A percentile compares a stretch with the other conserved stretches of the same genome.
phyloP scores from a whole-genome alignment of 2,329 filamentous ascomycete genomes.

The Xylaria sp. region DNA sequence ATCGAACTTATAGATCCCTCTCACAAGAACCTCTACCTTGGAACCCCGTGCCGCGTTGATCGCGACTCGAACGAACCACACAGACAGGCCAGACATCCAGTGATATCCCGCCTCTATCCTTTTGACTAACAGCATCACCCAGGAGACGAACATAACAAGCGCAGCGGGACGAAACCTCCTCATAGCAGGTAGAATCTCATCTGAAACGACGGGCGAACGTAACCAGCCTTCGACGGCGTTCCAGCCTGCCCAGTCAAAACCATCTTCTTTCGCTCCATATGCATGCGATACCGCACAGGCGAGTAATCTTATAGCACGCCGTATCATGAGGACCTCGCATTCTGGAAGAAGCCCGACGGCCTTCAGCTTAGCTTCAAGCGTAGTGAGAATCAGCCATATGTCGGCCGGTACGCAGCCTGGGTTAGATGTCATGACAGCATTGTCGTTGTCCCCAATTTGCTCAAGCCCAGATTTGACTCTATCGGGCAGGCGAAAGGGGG shows the following conservation, averaged over 20 bases:
- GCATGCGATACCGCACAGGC: conserved; percentile 14
- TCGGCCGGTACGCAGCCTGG: conserved; percentile 13
- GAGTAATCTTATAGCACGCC: conserved; percentile 20
- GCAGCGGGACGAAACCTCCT: conserved; percentile 22
- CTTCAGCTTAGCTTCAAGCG: conserved; percentile 19
- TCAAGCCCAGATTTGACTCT: conserved; percentile 15
- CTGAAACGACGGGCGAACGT: conserved; percentile 20
- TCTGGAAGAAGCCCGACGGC: conserved; percentile 20
- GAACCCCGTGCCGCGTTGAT: conserved; percentile 16
- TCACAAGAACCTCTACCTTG: conserved; percentile 14
- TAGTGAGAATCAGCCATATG: conserved; percentile 22
- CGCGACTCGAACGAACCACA: conserved; percentile 29
- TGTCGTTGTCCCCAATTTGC: conserved; percentile 21
- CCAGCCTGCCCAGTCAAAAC: conserved; percentile 22
- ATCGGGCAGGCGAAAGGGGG: conserved; percentile 27
- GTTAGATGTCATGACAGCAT: not conserved
- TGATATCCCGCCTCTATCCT: conserved; percentile 28
- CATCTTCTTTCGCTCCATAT: conserved; percentile 22
- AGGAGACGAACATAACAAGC: conserved; percentile 31
- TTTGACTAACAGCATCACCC: conserved; percentile 23
- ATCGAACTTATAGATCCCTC: conserved; percentile 15
- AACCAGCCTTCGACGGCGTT: conserved; percentile 33
- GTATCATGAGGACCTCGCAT: conserved; percentile 19
- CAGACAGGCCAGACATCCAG: conserved; percentile 29
- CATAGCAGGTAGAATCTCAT: conserved; percentile 29